Base-by-base conservation (phyloP, 148 eudicot genomes). In the Silene conica region DNA sequence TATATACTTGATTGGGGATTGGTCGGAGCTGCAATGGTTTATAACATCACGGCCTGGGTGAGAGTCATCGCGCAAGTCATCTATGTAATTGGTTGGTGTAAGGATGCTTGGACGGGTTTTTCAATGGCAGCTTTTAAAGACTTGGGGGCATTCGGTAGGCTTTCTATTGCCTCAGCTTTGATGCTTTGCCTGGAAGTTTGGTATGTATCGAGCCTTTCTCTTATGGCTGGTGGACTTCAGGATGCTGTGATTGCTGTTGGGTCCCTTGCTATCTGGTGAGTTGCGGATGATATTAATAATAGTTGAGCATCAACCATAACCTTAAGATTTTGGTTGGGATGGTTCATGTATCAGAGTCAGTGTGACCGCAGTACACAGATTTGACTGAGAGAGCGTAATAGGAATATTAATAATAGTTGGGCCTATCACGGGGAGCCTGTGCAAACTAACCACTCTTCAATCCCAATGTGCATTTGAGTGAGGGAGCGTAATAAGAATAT, bases 131-230 rank as follows among this genome's bases (percentile, higher is more conserved):
- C 97, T 1, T 85, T 92, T 72, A 78, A 78, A 8, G 97, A 88
- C 31, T 78, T 92, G 2, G 88, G 97, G 92, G 84, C 86, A 8
- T 89, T 92, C 71, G 83, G 89, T 15, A 79, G 87, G 80, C 88
- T 92, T 15, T 92, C 95, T 2, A 69, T 89, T 60, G 92, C 92
- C 14, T 90, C 96, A 1, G 97, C 91, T 60, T 78, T 90, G 23
- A 90, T 92, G 97, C 80, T 89, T 41, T 89, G 92, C 76, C 82
- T 92, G 3, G 97, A 92, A 77, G 58, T 88, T 4, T 92, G 97
- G 97, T 89, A 92, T 69, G 74, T 90, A 76, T 85, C 84, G 92
- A 86, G 89, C 50, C 74, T 89, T 19, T 83, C 80, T 70, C 76
- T 92, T 50, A 86, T 92, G 52, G 80, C 90, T 13, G 97, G 96